Evolutionary conservation across 169 alveolate species (phyloP).

Genomic region (Toxoplasma gondii): DNA sequence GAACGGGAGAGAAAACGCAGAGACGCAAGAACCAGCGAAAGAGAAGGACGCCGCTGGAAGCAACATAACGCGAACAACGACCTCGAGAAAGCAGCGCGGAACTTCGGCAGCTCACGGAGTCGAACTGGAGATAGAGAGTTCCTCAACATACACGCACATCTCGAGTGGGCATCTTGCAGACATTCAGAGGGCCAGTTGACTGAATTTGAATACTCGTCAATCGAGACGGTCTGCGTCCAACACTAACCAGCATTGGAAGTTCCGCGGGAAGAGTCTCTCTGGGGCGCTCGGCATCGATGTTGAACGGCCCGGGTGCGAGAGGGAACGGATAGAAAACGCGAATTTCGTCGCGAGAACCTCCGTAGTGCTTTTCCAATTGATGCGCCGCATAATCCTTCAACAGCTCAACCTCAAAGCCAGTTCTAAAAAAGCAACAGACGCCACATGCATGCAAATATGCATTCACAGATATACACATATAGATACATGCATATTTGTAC

Average conservation of each 20-base stretch:
- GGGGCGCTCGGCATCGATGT: constrained; percentile 41
- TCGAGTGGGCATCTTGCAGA: background rate
- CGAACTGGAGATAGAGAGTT: background rate
- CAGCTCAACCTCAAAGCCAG: constrained; percentile 63
- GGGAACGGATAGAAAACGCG: constrained; percentile 72
- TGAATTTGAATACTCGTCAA: too few species aligned
- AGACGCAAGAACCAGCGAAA: too few species aligned
- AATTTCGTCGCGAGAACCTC: constrained; percentile 72
- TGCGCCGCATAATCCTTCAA: constrained; percentile 64
- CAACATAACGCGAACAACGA: too few species aligned
- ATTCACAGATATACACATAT: too few species aligned
- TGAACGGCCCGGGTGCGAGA: constrained; percentile 74
- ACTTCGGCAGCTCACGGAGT: too few species aligned
- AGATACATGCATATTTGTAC: background rate
- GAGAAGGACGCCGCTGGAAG: too few species aligned
- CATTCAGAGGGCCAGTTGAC: too few species aligned
- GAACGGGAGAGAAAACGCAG: too few species aligned
- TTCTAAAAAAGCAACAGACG: background rate
- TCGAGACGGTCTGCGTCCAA: too few species aligned
- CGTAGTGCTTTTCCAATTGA: constrained; percentile 77
- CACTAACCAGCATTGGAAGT: constrained; percentile 9
- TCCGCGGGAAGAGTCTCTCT: background rate
- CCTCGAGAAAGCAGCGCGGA: too few species aligned
- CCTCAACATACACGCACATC: background rate
- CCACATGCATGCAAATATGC: too few species aligned